Evolutionary conservation across 108 stramenopile species (phyloP), one percentile per base, ranked within the genome.

Genomic region (Ochromonas danica): DNA sequence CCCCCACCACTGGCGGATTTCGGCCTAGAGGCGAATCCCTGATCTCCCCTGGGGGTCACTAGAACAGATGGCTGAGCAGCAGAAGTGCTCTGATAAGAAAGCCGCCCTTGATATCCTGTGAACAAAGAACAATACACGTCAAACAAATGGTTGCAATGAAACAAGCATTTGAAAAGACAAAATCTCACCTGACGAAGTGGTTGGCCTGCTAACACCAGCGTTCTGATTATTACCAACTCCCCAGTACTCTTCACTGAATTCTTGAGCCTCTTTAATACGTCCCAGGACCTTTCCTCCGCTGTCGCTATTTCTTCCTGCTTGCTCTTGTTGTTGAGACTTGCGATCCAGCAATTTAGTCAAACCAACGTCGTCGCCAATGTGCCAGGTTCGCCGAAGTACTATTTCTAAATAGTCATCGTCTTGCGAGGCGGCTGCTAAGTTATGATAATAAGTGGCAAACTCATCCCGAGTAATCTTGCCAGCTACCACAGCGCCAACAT

Each of bases 391-490:
- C 14, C 72, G 36, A 14, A 75, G 22, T 6, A 75, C 38, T 33
- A 36, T 27, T 41, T 33, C 31, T 33, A 75, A 36, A 60, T 75
- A 42, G 10, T 75, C 36, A 36, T 75, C 72, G 31, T 75, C 40
- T 38, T 75, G 6, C 3, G 38, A 6, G 14, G 72, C 22, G 3
- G 72, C 27, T 10, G 17, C 31, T 6, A 75, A 3, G 31, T 75
- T 75, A 10, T 17, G 17, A 41, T 75, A 75, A 60, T 75, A 75
- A 6, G 25, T 75, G 30, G 38, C 51, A 41, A 75, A 75, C 38
- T 75, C 72, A 41, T 75, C 51, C 3, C 72, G 72, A 14, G 31
- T 75, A 10, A 75, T 41, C 31, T 75, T 75, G 36, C 72, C 72
- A 14, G 14, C 31, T 36, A 35, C 10, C 38, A 10, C n/a, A 35